These are phyloP conservation scores for Asterella californica DNA, from an alignment of 225 moss, liverwort and hornwort genomes.

Conservation along the genomic window DNA sequence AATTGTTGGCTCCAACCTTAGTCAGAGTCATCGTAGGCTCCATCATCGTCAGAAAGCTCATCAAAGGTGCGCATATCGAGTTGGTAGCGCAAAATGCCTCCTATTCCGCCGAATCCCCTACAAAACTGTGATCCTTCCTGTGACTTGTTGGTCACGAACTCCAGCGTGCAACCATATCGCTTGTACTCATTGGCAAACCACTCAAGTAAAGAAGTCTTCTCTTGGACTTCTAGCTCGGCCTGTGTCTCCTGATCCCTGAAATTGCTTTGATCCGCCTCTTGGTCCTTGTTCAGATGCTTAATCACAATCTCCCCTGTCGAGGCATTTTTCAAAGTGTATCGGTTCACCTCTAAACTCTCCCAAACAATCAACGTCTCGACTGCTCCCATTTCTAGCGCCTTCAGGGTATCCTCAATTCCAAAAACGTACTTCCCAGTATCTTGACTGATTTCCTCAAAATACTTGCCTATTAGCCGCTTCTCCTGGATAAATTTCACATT, in stretches of 20 bases:
- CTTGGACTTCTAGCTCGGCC: constrained; percentile 86
- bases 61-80: constrained; percentile 59
- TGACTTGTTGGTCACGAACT: constrained; percentile 93
- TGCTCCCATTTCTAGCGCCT: constrained; percentile 89
- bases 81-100: constrained; percentile 54
- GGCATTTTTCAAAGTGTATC: constrained; percentile 76
- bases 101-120: constrained; percentile 58
- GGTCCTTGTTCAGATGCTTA: constrained; percentile 83
- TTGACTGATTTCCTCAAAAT: constrained; percentile 97
- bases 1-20: constrained; percentile 22
- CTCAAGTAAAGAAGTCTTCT: constrained; percentile 72
- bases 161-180: constrained; percentile 84
- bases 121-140: constrained; percentile 62
- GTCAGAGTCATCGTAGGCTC: constrained; percentile 39
- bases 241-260: constrained; percentile 78
- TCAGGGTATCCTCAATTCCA: constrained; percentile 84
- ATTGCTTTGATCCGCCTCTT: constrained; percentile 54
- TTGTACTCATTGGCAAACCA: constrained; percentile 99
- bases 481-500: constrained; percentile 97
- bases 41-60: constrained; percentile 52
- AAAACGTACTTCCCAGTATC: constrained; percentile 96
- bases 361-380: constrained; percentile 95
- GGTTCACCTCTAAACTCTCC: constrained; percentile 90
- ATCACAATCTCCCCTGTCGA: constrained; percentile 58
- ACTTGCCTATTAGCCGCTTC: constrained; percentile 87